These are phyloP conservation scores for Coemansia aciculifera DNA, from an alignment of 192 early-diverging fungal genomes.

Conservation along the genomic window DNA sequence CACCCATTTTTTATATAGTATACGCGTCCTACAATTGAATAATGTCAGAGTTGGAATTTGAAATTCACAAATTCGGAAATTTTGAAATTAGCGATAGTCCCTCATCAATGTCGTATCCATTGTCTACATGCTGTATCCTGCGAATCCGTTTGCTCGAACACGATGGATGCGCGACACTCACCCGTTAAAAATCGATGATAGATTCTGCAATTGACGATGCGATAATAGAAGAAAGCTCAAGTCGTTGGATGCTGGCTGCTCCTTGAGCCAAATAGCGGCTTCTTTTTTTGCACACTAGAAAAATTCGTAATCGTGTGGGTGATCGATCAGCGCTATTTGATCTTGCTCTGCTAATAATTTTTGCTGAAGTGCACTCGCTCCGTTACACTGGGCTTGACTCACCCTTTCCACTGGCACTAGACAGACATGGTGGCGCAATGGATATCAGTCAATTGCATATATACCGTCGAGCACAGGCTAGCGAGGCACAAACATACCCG, in stretches of 20 bases:
- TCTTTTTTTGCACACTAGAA: not conserved
- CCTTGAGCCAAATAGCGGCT: not conserved
- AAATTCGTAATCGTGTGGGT: not conserved
- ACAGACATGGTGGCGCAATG: not conserved
- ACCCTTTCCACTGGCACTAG: not conserved
- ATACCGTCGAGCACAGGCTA: not conserved
- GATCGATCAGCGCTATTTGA: not conserved
- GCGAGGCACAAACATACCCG: not conserved
- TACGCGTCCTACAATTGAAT: conserved; percentile 33
- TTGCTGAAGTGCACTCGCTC: not conserved
- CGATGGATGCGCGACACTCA: conserved; percentile 9
- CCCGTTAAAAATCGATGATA: not conserved
- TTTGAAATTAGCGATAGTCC: not conserved
- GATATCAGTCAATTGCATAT: not conserved
- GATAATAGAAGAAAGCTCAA: not conserved
- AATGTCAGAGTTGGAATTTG: conserved; percentile 4
- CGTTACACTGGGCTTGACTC: not conserved
- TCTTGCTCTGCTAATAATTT: not conserved
- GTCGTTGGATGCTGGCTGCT: not conserved
- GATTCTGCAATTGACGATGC: conserved; percentile 7
- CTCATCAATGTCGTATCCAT: not conserved
- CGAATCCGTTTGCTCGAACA: not conserved
- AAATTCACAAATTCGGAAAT: conserved; percentile 6
- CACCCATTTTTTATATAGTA: conserved; percentile 58
- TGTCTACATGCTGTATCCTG: not conserved